Evolutionary conservation across 768 basidiomycete species (phyloP), one percentile per base, ranked within the genome.

Genomic region (Tylopilus rubrobrunneus): DNA sequence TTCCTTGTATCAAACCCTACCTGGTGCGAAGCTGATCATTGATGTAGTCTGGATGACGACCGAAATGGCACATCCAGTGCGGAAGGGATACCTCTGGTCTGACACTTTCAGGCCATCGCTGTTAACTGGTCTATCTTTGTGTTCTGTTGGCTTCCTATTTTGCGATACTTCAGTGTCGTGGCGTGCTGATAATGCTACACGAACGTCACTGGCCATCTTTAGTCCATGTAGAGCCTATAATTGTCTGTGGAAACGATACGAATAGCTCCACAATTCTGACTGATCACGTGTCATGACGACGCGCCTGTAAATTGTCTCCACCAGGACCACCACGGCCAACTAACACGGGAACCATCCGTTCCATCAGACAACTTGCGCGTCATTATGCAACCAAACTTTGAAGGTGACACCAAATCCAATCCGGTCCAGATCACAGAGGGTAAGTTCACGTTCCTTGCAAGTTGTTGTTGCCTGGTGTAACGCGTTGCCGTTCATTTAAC

Each of bases 361-460:
- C 19, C 19, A 19, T 19, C 19, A 15, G 4, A 37, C 17, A 37
- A 37, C 36, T 3, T 12, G 7, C 29, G 27, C 25, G 21, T 8
- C 6, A n/a, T 39, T 29, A 61, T 71, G 70, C 55, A 62, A 15
- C 31, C 51, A 47, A 58, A 58, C 29, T 15, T 51, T 42, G 61
- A 71, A 48, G 69, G 71, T 46, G 68, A 65, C 47, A 67, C 66
- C 21, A 73, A 68, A 58, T 53, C 61, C 48, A 68, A 73, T 37
- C 69, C 78, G n/a, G 73, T 74, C 47, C 72, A 78, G 53, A 79
- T 87, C 49, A 87, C 86, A 45, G 86, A 88, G 72, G 86, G 87
- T 75, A 75, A 77, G 69, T 72, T 73, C 33, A 19, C 21, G 23
- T 23, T 48, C 33, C 19, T 17, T 17, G 50, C 14, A 19, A 6